These are phyloP conservation scores for Furcasterigmium sp. DNA, from an alignment of 2,329 filamentous ascomycete genomes.

Conservation along the genomic window DNA sequence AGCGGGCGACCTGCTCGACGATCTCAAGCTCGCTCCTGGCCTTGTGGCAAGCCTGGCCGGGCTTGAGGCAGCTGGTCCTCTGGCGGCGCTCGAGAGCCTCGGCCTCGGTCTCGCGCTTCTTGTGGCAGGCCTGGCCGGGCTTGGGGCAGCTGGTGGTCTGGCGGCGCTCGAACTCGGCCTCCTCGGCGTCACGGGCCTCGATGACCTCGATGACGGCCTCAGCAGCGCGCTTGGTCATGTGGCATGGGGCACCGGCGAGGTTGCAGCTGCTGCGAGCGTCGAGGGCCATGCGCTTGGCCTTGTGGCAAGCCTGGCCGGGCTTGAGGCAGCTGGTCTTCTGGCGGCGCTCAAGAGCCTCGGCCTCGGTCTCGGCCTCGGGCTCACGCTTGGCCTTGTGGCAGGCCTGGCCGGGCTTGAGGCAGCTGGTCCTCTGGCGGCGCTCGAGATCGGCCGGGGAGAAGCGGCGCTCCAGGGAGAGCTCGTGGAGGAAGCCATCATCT, in stretches of 20 bases:
- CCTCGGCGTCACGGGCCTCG: background rate
- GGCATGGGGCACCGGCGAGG: slow-evolving; percentile 28
- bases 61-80: slow-evolving; percentile 31
- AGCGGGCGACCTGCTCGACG: slow-evolving; percentile 1
- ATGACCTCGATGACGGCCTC: slow-evolving; percentile 4
- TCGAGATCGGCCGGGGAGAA: slow-evolving; percentile 11
- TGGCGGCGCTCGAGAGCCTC: slow-evolving; percentile 14
- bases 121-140: too few relatives aligned
- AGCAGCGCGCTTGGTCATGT: slow-evolving; percentile 27
- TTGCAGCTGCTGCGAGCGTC: too few relatives aligned
- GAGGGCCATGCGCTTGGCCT: slow-evolving; percentile 33
- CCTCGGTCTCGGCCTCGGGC: slow-evolving; percentile 16
- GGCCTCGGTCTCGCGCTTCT: slow-evolving; percentile 16
- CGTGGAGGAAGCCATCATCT: slow-evolving; percentile 23
- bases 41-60: slow-evolving; percentile 27
- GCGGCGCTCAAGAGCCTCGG: slow-evolving; percentile 20
- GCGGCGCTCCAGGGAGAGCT: slow-evolving; percentile 20
- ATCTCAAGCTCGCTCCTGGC: slow-evolving; percentile 29
- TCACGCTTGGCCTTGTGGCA: slow-evolving; percentile 35
- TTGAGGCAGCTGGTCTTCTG: slow-evolving; percentile 13
- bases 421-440: slow-evolving; percentile 11
- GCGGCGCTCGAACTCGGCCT: slow-evolving; percentile 21
- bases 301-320: slow-evolving; percentile 29
- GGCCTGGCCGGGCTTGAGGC: slow-evolving; percentile 26
- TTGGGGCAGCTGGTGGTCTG: background rate